Evolutionary conservation across 345 rosid genomes (phyloP).

Genomic region (Syzygium aromaticum): DNA sequence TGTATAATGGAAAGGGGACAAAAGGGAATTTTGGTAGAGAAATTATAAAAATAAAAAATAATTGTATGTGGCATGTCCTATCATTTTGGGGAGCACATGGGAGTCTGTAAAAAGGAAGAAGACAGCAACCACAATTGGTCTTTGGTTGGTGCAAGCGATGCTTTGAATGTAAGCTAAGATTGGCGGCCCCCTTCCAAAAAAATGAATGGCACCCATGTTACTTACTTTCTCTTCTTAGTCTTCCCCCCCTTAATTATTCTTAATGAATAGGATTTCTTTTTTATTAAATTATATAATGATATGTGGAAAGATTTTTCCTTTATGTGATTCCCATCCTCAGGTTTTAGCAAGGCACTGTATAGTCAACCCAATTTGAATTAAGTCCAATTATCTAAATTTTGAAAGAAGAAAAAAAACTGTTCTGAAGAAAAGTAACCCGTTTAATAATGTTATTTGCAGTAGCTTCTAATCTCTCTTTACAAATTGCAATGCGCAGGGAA

Average conservation of each 20-base stretch:
- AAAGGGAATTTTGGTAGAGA: neutral
- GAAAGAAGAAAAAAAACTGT: fast-evolving
- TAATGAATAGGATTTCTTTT: neutral
- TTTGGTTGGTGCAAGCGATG: neutral
- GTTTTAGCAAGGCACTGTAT: neutral
- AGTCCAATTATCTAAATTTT: neutral
- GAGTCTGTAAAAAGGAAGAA: neutral
- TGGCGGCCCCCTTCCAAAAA: neutral
- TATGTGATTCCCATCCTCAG: neutral
- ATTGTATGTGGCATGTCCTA: neutral
- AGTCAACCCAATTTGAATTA: neutral
- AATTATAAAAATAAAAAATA: neutral
- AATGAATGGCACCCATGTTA: neutral
- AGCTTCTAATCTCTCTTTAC: neutral
- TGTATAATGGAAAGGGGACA: neutral
- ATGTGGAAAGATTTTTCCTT: neutral
- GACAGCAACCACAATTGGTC: neutral
- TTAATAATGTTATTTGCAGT: neutral
- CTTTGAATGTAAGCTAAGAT: neutral
- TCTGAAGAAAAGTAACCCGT: neutral
- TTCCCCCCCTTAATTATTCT: neutral
- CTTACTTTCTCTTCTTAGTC: neutral
- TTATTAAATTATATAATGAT: neutral
- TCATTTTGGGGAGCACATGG: constrained; percentile 6
- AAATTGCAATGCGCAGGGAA: neutral